Evolutionary conservation across 352 stramenopile genomes (phyloP).

Genomic region (Phytophthora crassamura): DNA sequence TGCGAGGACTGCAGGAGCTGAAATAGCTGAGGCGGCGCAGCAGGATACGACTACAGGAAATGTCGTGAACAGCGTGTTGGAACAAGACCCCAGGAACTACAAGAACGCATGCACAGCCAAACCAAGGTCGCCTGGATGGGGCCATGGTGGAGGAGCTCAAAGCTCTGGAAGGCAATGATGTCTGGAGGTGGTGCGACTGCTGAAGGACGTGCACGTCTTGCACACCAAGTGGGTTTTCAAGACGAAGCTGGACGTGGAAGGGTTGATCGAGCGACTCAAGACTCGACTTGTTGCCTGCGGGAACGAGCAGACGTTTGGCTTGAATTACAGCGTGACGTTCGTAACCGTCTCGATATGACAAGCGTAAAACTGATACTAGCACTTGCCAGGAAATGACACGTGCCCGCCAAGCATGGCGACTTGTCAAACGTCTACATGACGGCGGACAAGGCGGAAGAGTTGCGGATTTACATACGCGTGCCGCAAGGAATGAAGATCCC

Average conservation of each 20-base stretch:
- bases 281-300: slow-evolving; percentile 24
- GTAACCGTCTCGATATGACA: slow-evolving; percentile 32
- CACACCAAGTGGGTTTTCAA: slow-evolving; percentile 38
- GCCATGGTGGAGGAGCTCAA: slow-evolving; percentile 13
- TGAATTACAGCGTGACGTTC: slow-evolving; percentile 30
- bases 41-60: too few species aligned
- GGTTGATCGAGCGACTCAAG: slow-evolving; percentile 22
- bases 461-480: slow-evolving; percentile 29
- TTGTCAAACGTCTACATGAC: slow-evolving; percentile 40
- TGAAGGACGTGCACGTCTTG: not conserved
- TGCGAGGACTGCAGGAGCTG: too few species aligned
- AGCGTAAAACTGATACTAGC: slow-evolving; percentile 31
- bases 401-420: slow-evolving; percentile 30
- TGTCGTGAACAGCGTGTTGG: too few species aligned
- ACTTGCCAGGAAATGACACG: not conserved
- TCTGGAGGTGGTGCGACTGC: not conserved
- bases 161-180: slow-evolving; percentile 13
- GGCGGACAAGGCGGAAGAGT: slow-evolving; percentile 13
- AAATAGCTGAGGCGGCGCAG: too few species aligned
- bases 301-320: slow-evolving; percentile 21
- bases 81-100: too few species aligned
- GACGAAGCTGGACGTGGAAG: slow-evolving; percentile 22
- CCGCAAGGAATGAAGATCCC: slow-evolving; percentile 29
- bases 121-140: too few species aligned
- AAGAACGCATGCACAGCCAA: too few species aligned